Base-by-base conservation (phyloP, 208 protist species). In the Trypanosoma rangeli region DNA sequence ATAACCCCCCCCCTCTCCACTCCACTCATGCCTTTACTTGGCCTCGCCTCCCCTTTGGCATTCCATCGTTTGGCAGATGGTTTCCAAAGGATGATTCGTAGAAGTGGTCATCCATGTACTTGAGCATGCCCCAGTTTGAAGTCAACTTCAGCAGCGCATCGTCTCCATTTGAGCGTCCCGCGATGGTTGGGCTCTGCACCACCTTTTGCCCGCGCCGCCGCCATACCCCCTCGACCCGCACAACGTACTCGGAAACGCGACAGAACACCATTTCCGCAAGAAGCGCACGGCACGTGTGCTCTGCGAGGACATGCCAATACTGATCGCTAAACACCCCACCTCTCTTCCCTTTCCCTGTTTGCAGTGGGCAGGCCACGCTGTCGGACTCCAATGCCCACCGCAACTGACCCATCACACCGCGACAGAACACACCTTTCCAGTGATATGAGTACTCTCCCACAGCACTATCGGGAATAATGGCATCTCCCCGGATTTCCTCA, bases 331-430 rank as follows among this genome's bases (percentile, higher is more conserved):
- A 42, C 5, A 3, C 3, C 60, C 42, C 62, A 49, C 48, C 44
- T 33, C 56, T 29, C n/a, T 46, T 50, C 33, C 10, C 71, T n/a
- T 29, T 20, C 22, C 4, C 28, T 55, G 49, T 4, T 48, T 61
- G 10, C 20, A 64, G 49, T 31, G 83, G 86, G 26, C 60, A 74
- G 28, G 56, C 68, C 35, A 78, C 54, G 18, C 64, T 67, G 31
- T 83, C 76, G 16, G 80, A 78, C 54, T 87, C 79, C 31, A 88
- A 20, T 5, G 88, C 66, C 85, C 88, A 94, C 22, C 88, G 88
- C 52, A 94, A 73, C 24, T 76, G 69, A n/a, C 89, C 89, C 15
- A 94, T 78, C 16, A 93, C 50, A 28, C 77, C 86, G 9, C 86
- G 84, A 12, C 74, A 74, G 33, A 87, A 68, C 33, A 64, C 62